Base-by-base conservation (phyloP, 176 grass and related monocot genomes). In the Melocanna baccifera region DNA sequence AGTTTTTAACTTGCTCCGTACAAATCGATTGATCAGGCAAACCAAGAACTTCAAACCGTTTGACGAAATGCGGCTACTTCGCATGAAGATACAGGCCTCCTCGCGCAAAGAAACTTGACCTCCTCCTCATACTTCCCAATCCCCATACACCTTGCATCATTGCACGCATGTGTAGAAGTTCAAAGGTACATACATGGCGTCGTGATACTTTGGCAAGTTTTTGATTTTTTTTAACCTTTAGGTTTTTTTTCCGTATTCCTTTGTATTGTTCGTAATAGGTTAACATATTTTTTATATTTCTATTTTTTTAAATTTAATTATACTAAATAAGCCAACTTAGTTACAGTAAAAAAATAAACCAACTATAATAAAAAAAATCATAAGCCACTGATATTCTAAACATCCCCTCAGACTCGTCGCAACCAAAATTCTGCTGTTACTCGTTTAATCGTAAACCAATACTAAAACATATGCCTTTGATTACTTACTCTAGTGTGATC, bases 101-200 rank as follows among this genome's bases (percentile, higher is more conserved):
- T 91, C 80, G 89, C 88, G 89, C 85, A 56, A 85, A 88, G 36
- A 91, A 91, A 77, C 53, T 81, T 91, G 85, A 91, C 61, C 26
- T 30, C 82, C 23, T 20, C 62, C 23, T 20, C 62, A 29, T 30
- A n/a, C 55, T 18, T 37, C 2, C 12, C 13, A 12, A 28, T 71
- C 34, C n/a, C 62, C 72, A 69, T 66, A 75, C 14, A 46, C 47
- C 59, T 62, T 71, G 29, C 37, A 53, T 4, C 40, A 1, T 46
- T 46, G n/a, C 56, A 62, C 25, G 39, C 12, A 9, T 73, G 4
- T 30, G 63, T 62, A 41, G 80, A 45, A 42, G 48, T 47, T 69
- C 64, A 41, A 39, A 68, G 50, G 6, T 68, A 42, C 16, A 59
- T 5, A 28, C 47, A 18, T 65, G 57, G 5, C 45, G 45, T 29